Evolutionary conservation across 2,329 filamentous ascomycete genomes (phyloP).

Genomic region (Penicillium occitanis): DNA sequence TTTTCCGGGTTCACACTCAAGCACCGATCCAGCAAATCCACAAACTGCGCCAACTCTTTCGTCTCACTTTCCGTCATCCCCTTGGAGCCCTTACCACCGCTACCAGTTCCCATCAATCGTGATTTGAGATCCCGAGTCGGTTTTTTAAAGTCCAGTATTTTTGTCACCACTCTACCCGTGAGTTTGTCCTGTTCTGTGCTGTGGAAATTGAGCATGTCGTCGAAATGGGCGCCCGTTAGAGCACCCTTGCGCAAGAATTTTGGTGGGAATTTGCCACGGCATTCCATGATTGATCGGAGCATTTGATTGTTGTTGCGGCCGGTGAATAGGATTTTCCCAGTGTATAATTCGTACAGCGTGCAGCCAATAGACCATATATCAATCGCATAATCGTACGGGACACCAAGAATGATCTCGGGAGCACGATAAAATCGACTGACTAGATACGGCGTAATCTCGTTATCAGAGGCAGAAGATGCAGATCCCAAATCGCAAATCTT

Average conservation of each 20-base stretch:
- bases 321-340: slow-evolving; percentile 94
- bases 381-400: slow-evolving; percentile 89
- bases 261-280: slow-evolving; percentile 84
- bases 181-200: slow-evolving; percentile 85
- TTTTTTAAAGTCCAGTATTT: slow-evolving; percentile 56
- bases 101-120: slow-evolving; percentile 59
- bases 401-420: slow-evolving; percentile 95
- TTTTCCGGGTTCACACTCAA: slow-evolving; percentile 89
- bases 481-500: slow-evolving; percentile 97
- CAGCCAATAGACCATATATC: slow-evolving; percentile 99
- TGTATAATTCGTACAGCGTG: slow-evolving; percentile 95
- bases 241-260: slow-evolving; percentile 84
- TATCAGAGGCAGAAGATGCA: slow-evolving; percentile 88
- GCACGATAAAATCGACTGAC: slow-evolving; percentile 97
- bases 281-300: slow-evolving; percentile 94
- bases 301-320: slow-evolving; percentile 98
- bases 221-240: slow-evolving; percentile 75
- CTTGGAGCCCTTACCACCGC: slow-evolving; percentile 48
- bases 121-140: slow-evolving; percentile 79
- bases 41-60: slow-evolving; percentile 77
- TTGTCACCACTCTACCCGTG: slow-evolving; percentile 69
- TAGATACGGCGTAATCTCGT: slow-evolving; percentile 89
- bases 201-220: slow-evolving; percentile 78
- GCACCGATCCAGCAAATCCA: slow-evolving; percentile 85
- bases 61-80: slow-evolving; percentile 72